A percentile compares a stretch with the other conserved stretches of the same genome.
Evolutionary conservation across 2,329 filamentous ascomycete genomes (phyloP).

Genomic region (Dothistroma septosporum): DNA sequence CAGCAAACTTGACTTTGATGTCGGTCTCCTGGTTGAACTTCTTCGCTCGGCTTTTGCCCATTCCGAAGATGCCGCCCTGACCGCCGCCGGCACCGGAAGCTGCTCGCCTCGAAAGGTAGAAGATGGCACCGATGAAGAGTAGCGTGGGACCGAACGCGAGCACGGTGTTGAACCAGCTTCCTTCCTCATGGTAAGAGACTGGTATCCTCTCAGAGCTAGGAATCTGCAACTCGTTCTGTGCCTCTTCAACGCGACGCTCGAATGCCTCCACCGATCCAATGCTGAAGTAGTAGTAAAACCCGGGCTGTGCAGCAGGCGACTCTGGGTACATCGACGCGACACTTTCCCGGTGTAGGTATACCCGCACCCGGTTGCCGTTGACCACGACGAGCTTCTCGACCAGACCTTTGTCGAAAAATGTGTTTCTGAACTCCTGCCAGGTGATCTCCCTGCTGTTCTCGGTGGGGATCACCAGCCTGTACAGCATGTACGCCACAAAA

Average conservation of each 20-base stretch:
- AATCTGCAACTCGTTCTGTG: conserved; percentile 82
- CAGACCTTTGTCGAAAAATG: conserved; percentile 91
- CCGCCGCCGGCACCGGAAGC: conserved; percentile 58
- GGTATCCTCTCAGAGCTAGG: conserved; percentile 86
- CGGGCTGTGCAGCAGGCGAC: conserved; percentile 62
- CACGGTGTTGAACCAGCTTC: conserved; percentile 66
- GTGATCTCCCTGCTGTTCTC: conserved; percentile 77
- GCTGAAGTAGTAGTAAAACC: conserved; percentile 86
- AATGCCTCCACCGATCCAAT: conserved; percentile 94
- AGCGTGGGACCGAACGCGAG: conserved; percentile 83
- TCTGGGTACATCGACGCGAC: conserved; percentile 70
- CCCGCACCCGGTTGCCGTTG: conserved; percentile 70
- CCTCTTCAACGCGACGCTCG: conserved; percentile 80
- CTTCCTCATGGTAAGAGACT: conserved; percentile 78
- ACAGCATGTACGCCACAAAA: conserved; percentile 60
- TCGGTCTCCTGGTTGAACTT: conserved; percentile 96
- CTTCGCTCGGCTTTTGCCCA: conserved; percentile 92
- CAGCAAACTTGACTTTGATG: conserved; percentile 93
- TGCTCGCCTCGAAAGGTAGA: conserved; percentile 74
- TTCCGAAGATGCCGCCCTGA: conserved; percentile 81
- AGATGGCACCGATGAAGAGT: conserved; percentile 75
- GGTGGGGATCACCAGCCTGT: conserved; percentile 61
- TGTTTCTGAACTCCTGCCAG: conserved; percentile 92
- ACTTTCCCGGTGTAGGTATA: conserved; percentile 73
- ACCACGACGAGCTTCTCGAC: conserved; percentile 88